Evolutionary conservation across 176 grass and related monocot species (phyloP).

Genomic region (Hordeum vulgare): MorexV3_pseudomolecules_assembly NC_058523.1:536819131-536819630

Average conservation of each 20-base stretch:
- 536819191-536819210: conserved; percentile 66
- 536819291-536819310: conserved; percentile 25
- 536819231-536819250: conserved; percentile 83
- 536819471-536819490: conserved; percentile 79
- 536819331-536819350: conserved; percentile 82
- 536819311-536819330: conserved; percentile 53
- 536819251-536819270: conserved; percentile 32
- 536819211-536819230: conserved; percentile 73
- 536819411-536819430: conserved; percentile 94
- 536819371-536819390: conserved; percentile 91
- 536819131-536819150: conserved; percentile 61
- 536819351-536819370: conserved; percentile 97
- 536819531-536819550: conserved; percentile 81
- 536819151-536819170: conserved; percentile 62
- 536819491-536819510: conserved; percentile 81
- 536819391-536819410: conserved; percentile 91
- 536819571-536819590: conserved; percentile 96
- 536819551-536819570: conserved; percentile 64
- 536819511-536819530: conserved; percentile 86
- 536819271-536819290: conserved; percentile 35
- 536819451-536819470: conserved; percentile 62
- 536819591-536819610: conserved; percentile 98
- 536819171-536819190: conserved; percentile 80
- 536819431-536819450: conserved; percentile 83
- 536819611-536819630: conserved; percentile 61